Conservation (phyloP, 1,139 yeast genomes). For the Protomyces inouyei region DNA sequence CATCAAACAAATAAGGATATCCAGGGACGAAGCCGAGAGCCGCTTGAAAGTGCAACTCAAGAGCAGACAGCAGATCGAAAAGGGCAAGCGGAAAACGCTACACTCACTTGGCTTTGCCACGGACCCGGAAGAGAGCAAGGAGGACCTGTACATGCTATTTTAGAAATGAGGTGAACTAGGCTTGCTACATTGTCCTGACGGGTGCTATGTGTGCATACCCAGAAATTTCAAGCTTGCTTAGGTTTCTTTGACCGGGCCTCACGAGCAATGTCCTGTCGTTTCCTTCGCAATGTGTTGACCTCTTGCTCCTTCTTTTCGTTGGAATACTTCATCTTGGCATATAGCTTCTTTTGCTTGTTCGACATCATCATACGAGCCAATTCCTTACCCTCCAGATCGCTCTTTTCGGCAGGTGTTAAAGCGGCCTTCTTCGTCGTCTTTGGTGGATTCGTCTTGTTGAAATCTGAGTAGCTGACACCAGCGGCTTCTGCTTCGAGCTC, state of each 20-base stretch:
- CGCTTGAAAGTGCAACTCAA: slow-evolving; percentile 43
- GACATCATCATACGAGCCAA: slow-evolving; percentile 95
- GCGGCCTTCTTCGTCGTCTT: slow-evolving; percentile 35
- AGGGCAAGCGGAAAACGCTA: slow-evolving; percentile 48
- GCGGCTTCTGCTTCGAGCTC: slow-evolving; percentile 88
- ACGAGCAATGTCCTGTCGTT: slow-evolving; percentile 43
- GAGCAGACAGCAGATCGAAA: slow-evolving; percentile 45
- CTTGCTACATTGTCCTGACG: neutral
- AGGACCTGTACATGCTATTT: slow-evolving; percentile 23
- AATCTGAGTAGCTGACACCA: slow-evolving; percentile 68
- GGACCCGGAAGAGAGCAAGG: slow-evolving; percentile 18
- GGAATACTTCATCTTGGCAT: slow-evolving; percentile 93
- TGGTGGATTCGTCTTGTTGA: slow-evolving; percentile 35
- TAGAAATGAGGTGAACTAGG: neutral
- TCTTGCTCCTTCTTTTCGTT: slow-evolving; percentile 78
- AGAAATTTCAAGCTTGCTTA: neutral
- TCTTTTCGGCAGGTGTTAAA: slow-evolving; percentile 37
- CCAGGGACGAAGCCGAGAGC: slow-evolving; percentile 55
- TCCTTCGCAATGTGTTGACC: slow-evolving; percentile 66
- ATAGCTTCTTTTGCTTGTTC: slow-evolving; percentile 88
- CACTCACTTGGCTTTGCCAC: slow-evolving; percentile 35
- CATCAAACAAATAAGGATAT: slow-evolving; percentile 55
- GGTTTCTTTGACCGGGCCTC: neutral
- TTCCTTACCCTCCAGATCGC: slow-evolving; percentile 76
- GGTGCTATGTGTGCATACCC: neutral